Conservation (phyloP, 495 filamentous ascomycete species). For the Penicillium herquei region DNA sequence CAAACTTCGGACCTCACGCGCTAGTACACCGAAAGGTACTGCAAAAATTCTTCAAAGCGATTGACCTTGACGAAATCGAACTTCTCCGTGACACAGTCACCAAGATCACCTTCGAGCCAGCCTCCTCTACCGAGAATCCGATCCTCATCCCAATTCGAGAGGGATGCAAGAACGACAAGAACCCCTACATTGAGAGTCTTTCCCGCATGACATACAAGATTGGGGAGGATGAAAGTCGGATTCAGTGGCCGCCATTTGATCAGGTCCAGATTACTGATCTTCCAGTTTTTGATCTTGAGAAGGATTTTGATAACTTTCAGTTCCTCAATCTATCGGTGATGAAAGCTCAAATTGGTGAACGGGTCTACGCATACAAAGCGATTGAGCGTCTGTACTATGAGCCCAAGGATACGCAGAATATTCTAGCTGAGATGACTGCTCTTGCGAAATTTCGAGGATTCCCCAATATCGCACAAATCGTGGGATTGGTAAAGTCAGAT, state of each 20-base stretch:
- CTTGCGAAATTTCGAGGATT: constrained; percentile 15
- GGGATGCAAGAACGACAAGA: no score
- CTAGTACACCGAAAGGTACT: no score
- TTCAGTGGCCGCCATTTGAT: constrained; percentile 12
- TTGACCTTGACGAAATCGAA: no score
- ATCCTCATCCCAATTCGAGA: no score
- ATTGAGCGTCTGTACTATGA: constrained; percentile 16
- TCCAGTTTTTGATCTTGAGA: constrained; percentile 17
- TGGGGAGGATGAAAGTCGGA: constrained; percentile 1
- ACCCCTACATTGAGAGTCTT: constrained; percentile 3
- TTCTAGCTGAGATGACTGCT: constrained; percentile 13
- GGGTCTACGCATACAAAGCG: constrained; percentile 13
- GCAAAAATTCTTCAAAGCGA: no score
- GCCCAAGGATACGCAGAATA: constrained; percentile 11
- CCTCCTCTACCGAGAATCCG: no score
- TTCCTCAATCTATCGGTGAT: constrained; percentile 9
- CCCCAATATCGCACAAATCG: constrained; percentile 16
- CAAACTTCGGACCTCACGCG: no score
- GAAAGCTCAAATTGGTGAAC: constrained; percentile 1
- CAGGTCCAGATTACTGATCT: not conserved
- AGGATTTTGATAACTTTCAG: constrained; percentile 6
- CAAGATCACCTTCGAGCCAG: no score
- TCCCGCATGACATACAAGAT: constrained; percentile 3
- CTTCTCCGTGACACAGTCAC: no score
- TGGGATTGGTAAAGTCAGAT: constrained; percentile 16